phyloP scores from a whole-genome alignment of 257 asterid species.

The Osmanthus fragrans region DNA sequence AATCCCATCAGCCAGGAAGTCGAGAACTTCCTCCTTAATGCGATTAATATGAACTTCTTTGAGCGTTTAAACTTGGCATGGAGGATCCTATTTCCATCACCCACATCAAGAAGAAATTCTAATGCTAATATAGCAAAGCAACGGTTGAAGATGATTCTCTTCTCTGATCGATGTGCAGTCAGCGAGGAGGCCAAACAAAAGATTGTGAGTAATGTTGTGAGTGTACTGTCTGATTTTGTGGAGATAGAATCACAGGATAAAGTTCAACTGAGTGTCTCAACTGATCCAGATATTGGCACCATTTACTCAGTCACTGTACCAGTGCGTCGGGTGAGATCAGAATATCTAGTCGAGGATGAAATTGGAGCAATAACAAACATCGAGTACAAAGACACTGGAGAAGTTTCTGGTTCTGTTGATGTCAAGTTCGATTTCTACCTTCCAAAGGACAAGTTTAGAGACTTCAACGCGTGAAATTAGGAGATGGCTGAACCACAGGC shows the following conservation, averaged over 20 bases:
- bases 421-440: slow-evolving; percentile 90
- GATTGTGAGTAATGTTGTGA: slow-evolving; percentile 82
- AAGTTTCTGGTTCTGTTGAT: slow-evolving; percentile 82
- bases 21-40: slow-evolving; percentile 71
- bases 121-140: slow-evolving; percentile 91
- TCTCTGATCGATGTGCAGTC: slow-evolving; percentile 91
- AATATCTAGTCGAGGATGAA: slow-evolving; percentile 75
- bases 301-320: slow-evolving; percentile 89
- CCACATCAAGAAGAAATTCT: slow-evolving; percentile 55
- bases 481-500: neutral
- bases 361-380: slow-evolving; percentile 70
- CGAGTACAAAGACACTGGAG: slow-evolving; percentile 81
- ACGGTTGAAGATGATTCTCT: slow-evolving; percentile 88
- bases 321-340: slow-evolving; percentile 60
- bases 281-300: slow-evolving; percentile 88
- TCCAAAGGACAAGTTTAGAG: slow-evolving; percentile 55
- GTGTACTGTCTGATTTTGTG: slow-evolving; percentile 77
- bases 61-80: slow-evolving; percentile 93
- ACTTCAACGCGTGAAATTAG: slow-evolving; percentile 27
- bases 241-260: slow-evolving; percentile 94
- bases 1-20: slow-evolving; percentile 63
- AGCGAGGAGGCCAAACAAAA: slow-evolving; percentile 93
- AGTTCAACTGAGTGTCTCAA: slow-evolving; percentile 82
- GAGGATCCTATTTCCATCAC: slow-evolving; percentile 88
- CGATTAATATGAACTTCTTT: slow-evolving; percentile 70